Evolutionary conservation across 1,284 basidiomycete genomes (phyloP), one percentile per base, ranked within the genome.

Genomic region (Kalmanozyma brasiliensis): DNA sequence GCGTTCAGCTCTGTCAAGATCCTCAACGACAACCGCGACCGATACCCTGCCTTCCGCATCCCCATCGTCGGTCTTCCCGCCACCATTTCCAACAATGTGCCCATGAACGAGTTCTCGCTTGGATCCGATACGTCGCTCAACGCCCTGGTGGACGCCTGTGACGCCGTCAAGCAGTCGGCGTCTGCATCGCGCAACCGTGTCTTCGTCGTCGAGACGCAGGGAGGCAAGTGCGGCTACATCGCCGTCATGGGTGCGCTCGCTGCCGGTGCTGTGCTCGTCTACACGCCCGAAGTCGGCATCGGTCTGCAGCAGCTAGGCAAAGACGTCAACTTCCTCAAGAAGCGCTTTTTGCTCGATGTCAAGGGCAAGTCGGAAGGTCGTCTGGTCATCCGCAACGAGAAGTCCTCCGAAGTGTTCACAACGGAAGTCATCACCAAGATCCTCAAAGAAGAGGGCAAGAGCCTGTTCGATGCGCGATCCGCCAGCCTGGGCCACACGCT

Each of bases 121-220:
- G 95, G 95, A 14, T 91, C 90, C 65, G 95, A 98, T 81, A 98
- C 95, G 30, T 92, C 91, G 81, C 85, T 99, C 85, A 98, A 98
- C 80, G 93, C 94, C 2, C 86, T 99, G n/a, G 93, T 98, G 34
- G 91, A 93, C 63, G 94, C 96, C 3, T 98, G 94, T 81, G 96
- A 99, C 84, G 90, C 94, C 29, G 96, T 98, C 84, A 96, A 94
- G 85, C 96, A 98, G 86, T 94, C 91, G 77, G 95, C 96, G 6
- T 92, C 91, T 47, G 95, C 95, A 7, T 94, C 92, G 76, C 85
- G 95, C 69, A 95, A 98, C 83, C 86, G 95, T 43, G 94, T 97
- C 52, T 98, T 99, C 82, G 91, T 98, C 2, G 93, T 99, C 23
- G 94, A 98, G 85, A 97, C 94, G 0, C 96, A 98, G 83, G 95